Conservation (phyloP, 2,329 filamentous ascomycete genomes). For the Aspergillus persii region DNA sequence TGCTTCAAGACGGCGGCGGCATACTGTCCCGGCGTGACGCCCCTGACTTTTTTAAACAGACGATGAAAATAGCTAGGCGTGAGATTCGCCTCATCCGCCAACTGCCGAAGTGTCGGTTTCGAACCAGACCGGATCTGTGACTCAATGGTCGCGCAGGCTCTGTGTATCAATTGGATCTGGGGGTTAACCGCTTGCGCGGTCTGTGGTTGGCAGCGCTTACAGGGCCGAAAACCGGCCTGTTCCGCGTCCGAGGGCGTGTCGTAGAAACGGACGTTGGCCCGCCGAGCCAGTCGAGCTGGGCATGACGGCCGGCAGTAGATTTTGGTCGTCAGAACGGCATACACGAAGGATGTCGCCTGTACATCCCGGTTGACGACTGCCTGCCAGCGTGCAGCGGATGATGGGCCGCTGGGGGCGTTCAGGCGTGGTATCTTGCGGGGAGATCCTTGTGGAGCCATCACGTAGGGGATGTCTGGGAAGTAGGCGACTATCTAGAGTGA, state of each 20-base stretch:
- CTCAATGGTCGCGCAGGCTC: slow-evolving; percentile 32
- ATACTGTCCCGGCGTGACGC: slow-evolving; percentile 50
- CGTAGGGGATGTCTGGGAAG: not conserved
- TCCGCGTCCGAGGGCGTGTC: slow-evolving; percentile 48
- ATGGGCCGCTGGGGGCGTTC: slow-evolving; percentile 15
- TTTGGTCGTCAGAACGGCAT: slow-evolving; percentile 55
- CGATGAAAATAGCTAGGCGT: slow-evolving; percentile 56
- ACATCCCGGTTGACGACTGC: slow-evolving; percentile 48
- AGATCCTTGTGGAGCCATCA: slow-evolving; percentile 7
- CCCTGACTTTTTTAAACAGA: slow-evolving; percentile 53
- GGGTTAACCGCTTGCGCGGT: slow-evolving; percentile 28
- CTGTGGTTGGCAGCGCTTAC: slow-evolving; percentile 56
- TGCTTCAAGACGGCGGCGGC: slow-evolving; percentile 10
- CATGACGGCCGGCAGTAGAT: slow-evolving; percentile 59
- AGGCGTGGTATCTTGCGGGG: slow-evolving; percentile 26
- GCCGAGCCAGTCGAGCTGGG: slow-evolving; percentile 55
- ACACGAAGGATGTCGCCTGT: slow-evolving; percentile 51
- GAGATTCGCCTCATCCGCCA: slow-evolving; percentile 49
- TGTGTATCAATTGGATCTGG: slow-evolving; percentile 30
- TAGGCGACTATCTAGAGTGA: no score
- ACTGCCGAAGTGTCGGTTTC: slow-evolving; percentile 42
- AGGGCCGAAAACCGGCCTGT: slow-evolving; percentile 52
- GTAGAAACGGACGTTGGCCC: slow-evolving; percentile 57
- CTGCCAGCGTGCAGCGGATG: slow-evolving; percentile 39
- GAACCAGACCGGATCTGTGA: slow-evolving; percentile 22